Base-by-base conservation (phyloP, 78 protist genomes). In the Acrasis kona region DNA sequence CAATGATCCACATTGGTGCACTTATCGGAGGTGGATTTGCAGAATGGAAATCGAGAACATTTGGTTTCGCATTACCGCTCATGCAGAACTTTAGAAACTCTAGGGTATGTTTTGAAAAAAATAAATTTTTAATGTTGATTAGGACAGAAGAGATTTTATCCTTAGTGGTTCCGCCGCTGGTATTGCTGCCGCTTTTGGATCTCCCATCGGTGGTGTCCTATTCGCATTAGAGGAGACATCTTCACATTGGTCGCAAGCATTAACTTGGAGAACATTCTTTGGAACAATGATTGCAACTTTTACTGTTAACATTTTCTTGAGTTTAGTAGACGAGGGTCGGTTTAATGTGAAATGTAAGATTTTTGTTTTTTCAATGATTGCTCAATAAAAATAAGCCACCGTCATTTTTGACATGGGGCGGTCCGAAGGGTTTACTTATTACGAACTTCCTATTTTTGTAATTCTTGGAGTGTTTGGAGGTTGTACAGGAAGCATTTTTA, bases 201-300 rank as follows among this genome's bases (percentile, higher is more conserved):
- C 90, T 27, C 88, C 89, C 27, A 40, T 84, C 35, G 93, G 93
- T 12, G 89, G 89, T 5, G 68, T 84, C 36, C 42, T 84, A 34
- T 85, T 89, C 65, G 41, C 65, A 3, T 71, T 89, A 58, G 89
- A 82, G 50, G 79, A 94, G 36, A 92, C 81, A 28, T 40, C 88
- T 7, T 74, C 92, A 19, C 37, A 73, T 38, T 89, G 91, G 92
- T 39, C 41, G n/a, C 72, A 57, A 27, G 75, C 65, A 50, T 76
- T 94, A 72, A 90, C 95, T 6, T 91, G 94, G 97, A 86, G 94
- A 29, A 78, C 86, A 12, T 93, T 94, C 30, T 84, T 90, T 65
- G 36, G 83, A 29, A 70, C 91, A 58, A 84, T 91, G 78, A 66
- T 70, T 2, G 77, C 95, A 1, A 71, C 95, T 10, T 78, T 84